Evolutionary conservation across 2,329 filamentous ascomycete genomes (phyloP), one percentile per base, ranked within the genome.

Genomic region (Pestalotiopsis sp.): DNA sequence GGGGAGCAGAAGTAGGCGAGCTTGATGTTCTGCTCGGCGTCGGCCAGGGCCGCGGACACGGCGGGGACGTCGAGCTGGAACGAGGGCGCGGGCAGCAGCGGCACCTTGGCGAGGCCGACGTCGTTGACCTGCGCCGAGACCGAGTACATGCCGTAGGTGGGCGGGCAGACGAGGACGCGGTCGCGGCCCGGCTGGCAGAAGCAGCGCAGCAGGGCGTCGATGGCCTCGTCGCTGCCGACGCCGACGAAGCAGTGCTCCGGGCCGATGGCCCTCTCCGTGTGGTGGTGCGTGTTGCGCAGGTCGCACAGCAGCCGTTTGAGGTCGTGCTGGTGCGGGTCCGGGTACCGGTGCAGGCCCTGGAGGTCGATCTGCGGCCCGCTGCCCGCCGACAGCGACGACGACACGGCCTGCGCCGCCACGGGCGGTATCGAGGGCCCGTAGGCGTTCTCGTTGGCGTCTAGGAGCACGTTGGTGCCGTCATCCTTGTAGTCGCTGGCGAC

Each of bases 391-490:
- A 62, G 84, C 79, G 65, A 84, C 78, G 59, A 62, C 7, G 59
- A 62, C 4, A 39, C n/a, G 25, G 59, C 59, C 59, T 62, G 59
- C 12, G 87, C 81, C 64, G 85, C 83, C 12, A 84, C 83, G 55
- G 86, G 77, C 1, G 86, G 83, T 63, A 98, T 83, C 1, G 93
- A 92, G 0, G 96, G 95, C 0, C 96, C 96, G 76, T 92, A 98
- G 69, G 96, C 94, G 78, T 99, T 99, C 83, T 99, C 96, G 77
- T 99, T 99, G 74, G 96, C 96, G 79, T 99, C 96, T 73, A 99
- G 92, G 65, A 99, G 91, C 76, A 98, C 90, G 77, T 98, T 98
- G 69, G 91, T 95, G 74, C 96, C 96, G 79, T 99, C 93, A 80
- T 99, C 95, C 84, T 99, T 98, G 88, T 99, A 98, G 87, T 99